These are phyloP conservation scores for Aspergillus pseudotamarii DNA, from an alignment of 2,329 filamentous ascomycete species.

Conservation along the genomic window DNA sequence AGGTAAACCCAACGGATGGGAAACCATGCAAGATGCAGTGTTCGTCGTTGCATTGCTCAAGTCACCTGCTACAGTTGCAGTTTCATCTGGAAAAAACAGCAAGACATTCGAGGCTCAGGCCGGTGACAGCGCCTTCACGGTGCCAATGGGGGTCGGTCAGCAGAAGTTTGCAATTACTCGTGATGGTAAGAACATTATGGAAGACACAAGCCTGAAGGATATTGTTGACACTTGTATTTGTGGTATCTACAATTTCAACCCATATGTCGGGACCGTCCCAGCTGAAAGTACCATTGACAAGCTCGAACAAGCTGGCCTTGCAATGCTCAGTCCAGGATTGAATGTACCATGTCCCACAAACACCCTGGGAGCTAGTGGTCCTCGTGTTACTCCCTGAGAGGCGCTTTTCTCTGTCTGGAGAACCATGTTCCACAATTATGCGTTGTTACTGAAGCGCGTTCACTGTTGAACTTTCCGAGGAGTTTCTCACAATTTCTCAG, in stretches of 20 bases:
- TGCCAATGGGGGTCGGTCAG: constrained; percentile 52
- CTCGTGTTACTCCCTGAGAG: constrained; percentile 1
- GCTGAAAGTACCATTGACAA: constrained; percentile 34
- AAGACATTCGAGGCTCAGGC: constrained; percentile 51
- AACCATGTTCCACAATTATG: not conserved
- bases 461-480: not conserved
- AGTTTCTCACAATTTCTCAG: not conserved
- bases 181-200: constrained; percentile 45
- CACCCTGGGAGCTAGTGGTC: constrained; percentile 21
- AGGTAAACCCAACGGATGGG: constrained; percentile 55
- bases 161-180: constrained; percentile 53
- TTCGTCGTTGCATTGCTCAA: constrained; percentile 58
- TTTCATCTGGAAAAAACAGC: constrained; percentile 50
- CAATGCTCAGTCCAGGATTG: constrained; percentile 32
- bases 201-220: constrained; percentile 54
- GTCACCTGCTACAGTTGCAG: constrained; percentile 47
- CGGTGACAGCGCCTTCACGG: constrained; percentile 48
- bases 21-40: constrained; percentile 53
- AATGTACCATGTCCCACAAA: constrained; percentile 33
- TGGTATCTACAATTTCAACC: constrained; percentile 60
- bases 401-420: not conserved
- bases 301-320: constrained; percentile 38
- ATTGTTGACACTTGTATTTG: constrained; percentile 53
- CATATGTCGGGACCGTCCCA: constrained; percentile 57
- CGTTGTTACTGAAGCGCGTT: not conserved